Evolutionary conservation across 345 rosid genomes (phyloP).

Genomic region (Mangifera indica): DNA sequence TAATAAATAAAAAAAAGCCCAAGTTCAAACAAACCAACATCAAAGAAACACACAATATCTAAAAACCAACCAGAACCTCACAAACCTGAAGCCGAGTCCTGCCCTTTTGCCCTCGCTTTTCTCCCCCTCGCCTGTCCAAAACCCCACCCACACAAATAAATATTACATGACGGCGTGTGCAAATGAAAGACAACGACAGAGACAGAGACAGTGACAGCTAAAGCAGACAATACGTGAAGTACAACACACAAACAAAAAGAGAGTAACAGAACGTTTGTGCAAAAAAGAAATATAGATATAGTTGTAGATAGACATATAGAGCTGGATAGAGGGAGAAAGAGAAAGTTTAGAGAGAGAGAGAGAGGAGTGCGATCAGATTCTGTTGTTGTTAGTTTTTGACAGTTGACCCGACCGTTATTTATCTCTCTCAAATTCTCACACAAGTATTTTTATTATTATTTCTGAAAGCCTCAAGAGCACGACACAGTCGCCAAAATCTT

Average conservation of each 20-base stretch:
- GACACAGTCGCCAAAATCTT: slow-evolving; percentile 7
- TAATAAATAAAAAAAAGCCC: slow-evolving; percentile 28
- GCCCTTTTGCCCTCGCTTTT: slow-evolving; percentile 33
- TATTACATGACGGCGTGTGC: slow-evolving; percentile 6
- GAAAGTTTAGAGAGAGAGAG: slow-evolving; percentile 32
- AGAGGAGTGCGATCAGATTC: slow-evolving; percentile 83
- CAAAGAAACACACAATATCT: slow-evolving; percentile 15
- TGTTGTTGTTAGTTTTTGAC: slow-evolving; percentile 70
- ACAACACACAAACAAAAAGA: slow-evolving; percentile 27
- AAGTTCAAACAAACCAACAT: slow-evolving; percentile 18
- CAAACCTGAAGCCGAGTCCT: slow-evolving; percentile 57
- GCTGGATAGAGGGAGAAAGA: slow-evolving; percentile 39
- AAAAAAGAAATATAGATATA: background rate
- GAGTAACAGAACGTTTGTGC: slow-evolving; percentile 18
- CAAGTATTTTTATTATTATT: background rate
- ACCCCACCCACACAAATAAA: slow-evolving; percentile 21
- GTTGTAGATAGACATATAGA: slow-evolving; percentile 17
- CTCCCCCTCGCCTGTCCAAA: slow-evolving; percentile 58
- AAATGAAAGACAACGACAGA: slow-evolving; percentile 16
- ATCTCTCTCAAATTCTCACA: slow-evolving; percentile 29
- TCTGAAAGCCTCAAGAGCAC: background rate
- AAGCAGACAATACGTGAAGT: slow-evolving; percentile 42
- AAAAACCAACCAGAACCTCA: background rate
- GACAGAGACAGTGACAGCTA: slow-evolving; percentile 43
- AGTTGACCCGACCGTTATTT: slow-evolving; percentile 82